These are phyloP conservation scores for Paecilomyces niveus DNA, from an alignment of 2,329 filamentous ascomycete species.

Conservation along the genomic window DNA sequence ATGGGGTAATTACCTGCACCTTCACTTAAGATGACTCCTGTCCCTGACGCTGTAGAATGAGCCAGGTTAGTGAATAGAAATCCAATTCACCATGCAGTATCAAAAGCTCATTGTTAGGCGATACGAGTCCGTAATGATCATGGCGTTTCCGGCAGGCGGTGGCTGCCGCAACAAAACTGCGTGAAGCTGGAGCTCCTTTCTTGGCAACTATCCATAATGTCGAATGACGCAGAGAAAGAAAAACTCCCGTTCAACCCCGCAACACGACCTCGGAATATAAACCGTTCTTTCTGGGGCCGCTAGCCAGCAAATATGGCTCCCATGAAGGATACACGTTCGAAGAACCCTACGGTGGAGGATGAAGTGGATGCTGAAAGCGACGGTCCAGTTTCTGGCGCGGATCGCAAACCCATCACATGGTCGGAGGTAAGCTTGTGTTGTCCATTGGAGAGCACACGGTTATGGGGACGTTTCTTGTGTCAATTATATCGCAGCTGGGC, in stretches of 20 bases:
- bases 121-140: background rate
- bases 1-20: background rate
- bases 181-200: background rate
- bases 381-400: background rate
- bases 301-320: background rate
- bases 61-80: background rate
- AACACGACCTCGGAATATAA: background rate
- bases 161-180: background rate
- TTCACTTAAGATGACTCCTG: background rate
- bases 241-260: background rate
- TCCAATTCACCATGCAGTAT: background rate
- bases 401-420: conserved; percentile 12
- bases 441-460: background rate
- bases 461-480: background rate
- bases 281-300: background rate
- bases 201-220: background rate
- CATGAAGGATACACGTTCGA: background rate
- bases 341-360: conserved; percentile 12
- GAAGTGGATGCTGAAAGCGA: background rate
- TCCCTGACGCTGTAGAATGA: background rate
- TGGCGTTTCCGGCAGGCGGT: background rate
- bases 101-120: background rate
- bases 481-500: background rate
- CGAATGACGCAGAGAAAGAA: background rate
- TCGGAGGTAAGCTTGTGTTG: conserved; percentile 12